Evolutionary conservation across 176 grass and related monocot species (phyloP).

Genomic region (Avena insularis): DNA sequence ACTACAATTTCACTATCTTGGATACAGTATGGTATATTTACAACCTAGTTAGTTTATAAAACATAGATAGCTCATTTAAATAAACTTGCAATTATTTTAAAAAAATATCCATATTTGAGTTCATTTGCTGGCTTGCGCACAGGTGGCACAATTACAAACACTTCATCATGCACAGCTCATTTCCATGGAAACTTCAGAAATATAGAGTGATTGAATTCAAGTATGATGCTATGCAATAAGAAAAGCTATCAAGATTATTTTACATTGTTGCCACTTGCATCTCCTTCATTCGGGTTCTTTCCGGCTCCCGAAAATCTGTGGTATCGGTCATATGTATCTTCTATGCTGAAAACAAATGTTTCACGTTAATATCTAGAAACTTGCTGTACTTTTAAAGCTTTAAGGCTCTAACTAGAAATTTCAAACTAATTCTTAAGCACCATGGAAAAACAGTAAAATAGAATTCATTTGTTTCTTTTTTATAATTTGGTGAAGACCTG

Average conservation of each 20-base stretch:
- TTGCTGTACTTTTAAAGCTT: background rate
- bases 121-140: constrained; percentile 5
- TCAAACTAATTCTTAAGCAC: background rate
- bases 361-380: background rate
- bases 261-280: constrained; percentile 35
- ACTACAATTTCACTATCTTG: background rate
- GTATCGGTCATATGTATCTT: too few relatives aligned
- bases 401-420: background rate
- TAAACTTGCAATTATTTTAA: background rate
- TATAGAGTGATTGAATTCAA: background rate
- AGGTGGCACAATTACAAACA: background rate
- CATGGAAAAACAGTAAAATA: background rate
- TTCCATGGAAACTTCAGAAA: background rate
- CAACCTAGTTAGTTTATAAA: background rate
- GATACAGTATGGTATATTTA: background rate
- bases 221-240: background rate
- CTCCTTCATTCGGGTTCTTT: constrained; percentile 36
- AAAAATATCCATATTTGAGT: constrained; percentile 6
- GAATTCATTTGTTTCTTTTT: too few relatives aligned
- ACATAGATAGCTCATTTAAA: background rate
- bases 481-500: background rate
- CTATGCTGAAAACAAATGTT: constrained; percentile 37
- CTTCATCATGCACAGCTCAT: background rate
- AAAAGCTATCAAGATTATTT: constrained; percentile 19
- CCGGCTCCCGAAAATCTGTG: background rate